A percentile compares a stretch with the other conserved stretches of the same genome.
These are phyloP conservation scores for Alternaria novae-zelandiae DNA, from an alignment of 2,329 filamentous ascomycete species.

Conservation along the genomic window DNA sequence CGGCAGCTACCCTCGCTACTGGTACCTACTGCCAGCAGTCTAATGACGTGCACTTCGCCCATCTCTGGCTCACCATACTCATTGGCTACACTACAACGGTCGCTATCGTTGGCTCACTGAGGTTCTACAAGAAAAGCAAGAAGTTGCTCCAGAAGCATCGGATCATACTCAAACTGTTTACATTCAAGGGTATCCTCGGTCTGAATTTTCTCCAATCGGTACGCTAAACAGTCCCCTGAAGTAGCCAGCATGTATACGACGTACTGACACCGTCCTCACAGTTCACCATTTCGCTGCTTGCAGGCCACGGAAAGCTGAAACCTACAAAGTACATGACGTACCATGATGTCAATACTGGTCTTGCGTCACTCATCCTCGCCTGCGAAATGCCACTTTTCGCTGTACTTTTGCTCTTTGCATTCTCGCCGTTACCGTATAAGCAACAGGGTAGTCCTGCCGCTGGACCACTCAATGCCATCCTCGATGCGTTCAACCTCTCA, in stretches of 20 bases:
- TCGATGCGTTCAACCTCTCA: slow-evolving; percentile 37
- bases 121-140: slow-evolving; percentile 34
- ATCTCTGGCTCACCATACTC: slow-evolving; percentile 40
- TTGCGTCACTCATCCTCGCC: slow-evolving; percentile 37
- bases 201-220: slow-evolving; percentile 39
- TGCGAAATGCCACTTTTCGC: slow-evolving; percentile 45
- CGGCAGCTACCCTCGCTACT: slow-evolving; percentile 26
- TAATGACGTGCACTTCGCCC: slow-evolving; percentile 37
- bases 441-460: slow-evolving; percentile 17
- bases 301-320: slow-evolving; percentile 26
- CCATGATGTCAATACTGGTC: slow-evolving; percentile 34
- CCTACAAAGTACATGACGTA: slow-evolving; percentile 38
- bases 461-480: slow-evolving; percentile 26
- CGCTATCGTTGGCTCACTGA: slow-evolving; percentile 29
- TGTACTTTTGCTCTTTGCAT: slow-evolving; percentile 33
- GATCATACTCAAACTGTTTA: slow-evolving; percentile 37
- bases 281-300: slow-evolving; percentile 40
- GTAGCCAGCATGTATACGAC: not conserved
- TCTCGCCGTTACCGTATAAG: slow-evolving; percentile 32
- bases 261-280: not conserved
- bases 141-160: slow-evolving; percentile 27
- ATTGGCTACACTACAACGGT: slow-evolving; percentile 25
- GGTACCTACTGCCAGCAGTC: slow-evolving; percentile 38
- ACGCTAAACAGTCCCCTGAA: slow-evolving; percentile 4
- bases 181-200: slow-evolving; percentile 43